Evolutionary conservation across 129 eudicot species (phyloP).

Genomic region (Apium graveolens): DNA sequence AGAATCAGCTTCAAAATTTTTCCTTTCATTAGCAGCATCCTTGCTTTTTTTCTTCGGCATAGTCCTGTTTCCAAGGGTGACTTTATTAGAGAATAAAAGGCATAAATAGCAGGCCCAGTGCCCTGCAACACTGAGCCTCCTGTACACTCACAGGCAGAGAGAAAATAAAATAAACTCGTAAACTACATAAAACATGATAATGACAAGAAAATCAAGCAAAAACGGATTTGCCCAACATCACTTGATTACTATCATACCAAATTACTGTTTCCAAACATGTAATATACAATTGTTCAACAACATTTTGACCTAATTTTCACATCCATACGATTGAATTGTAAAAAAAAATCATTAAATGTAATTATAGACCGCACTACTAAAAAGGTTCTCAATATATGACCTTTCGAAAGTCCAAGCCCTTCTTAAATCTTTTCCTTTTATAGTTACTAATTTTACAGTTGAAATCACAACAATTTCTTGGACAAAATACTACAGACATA

Average conservation of each 20-base stretch:
- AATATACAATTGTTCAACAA: no score
- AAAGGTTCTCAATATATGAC: no score
- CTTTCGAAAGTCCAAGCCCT: no score
- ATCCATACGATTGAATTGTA: no score
- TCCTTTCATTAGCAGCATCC: slow-evolving; percentile 18
- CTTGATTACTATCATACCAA: neutral
- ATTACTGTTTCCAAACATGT: neutral
- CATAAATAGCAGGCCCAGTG: neutral
- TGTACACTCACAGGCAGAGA: neutral
- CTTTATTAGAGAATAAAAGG: neutral
- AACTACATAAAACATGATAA: neutral
- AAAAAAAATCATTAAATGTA: no score
- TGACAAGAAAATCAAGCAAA: neutral
- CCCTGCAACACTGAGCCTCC: neutral
- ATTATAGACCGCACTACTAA: no score
- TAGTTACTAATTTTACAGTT: no score
- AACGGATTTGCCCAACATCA: neutral
- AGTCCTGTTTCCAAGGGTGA: neutral
- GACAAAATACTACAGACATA: neutral
- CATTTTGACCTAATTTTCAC: no score
- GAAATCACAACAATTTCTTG: neutral
- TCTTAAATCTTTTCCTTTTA: no score
- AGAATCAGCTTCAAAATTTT: slow-evolving; percentile 2
- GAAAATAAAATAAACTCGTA: neutral
- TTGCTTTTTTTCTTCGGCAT: slow-evolving; percentile 28